phyloP scores from a whole-genome alignment of 768 basidiomycete genomes.

The Panaeolus papilionaceus region DNA sequence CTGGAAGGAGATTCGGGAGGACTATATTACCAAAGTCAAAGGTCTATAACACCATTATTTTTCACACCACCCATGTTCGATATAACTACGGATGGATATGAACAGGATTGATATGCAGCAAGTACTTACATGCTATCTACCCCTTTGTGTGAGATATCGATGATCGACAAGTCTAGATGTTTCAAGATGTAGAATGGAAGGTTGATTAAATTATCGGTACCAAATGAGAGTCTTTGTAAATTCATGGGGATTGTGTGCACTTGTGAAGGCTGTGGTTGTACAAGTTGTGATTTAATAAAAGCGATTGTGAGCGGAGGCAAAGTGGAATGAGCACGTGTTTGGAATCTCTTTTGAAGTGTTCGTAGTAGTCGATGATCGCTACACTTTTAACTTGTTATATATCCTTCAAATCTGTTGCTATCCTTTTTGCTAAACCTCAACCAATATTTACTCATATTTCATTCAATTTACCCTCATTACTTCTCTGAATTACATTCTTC shows the following conservation, averaged over 20 bases:
- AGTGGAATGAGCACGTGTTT: slow-evolving; percentile 37
- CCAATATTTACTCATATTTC: neutral
- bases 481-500: neutral
- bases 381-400: neutral
- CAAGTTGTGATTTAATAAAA: neutral
- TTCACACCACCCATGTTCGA: neutral
- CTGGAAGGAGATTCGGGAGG: slow-evolving; percentile 48
- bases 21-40: slow-evolving; percentile 8
- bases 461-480: neutral
- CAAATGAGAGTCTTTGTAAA: neutral
- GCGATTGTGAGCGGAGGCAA: slow-evolving; percentile 36
- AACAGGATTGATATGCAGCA: too few relatives aligned
- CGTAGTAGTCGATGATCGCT: neutral
- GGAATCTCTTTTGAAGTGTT: slow-evolving; percentile 20
- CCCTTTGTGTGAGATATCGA: neutral
- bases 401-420: neutral
- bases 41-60: neutral
- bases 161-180: neutral
- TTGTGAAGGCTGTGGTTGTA: neutral
- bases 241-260: neutral
- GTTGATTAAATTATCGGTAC: neutral
- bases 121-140: too few relatives aligned
- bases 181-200: neutral
- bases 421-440: neutral
- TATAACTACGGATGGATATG: neutral